Base-by-base conservation (phyloP, 768 basidiomycete species). In the Amanita jacksonii region DNA sequence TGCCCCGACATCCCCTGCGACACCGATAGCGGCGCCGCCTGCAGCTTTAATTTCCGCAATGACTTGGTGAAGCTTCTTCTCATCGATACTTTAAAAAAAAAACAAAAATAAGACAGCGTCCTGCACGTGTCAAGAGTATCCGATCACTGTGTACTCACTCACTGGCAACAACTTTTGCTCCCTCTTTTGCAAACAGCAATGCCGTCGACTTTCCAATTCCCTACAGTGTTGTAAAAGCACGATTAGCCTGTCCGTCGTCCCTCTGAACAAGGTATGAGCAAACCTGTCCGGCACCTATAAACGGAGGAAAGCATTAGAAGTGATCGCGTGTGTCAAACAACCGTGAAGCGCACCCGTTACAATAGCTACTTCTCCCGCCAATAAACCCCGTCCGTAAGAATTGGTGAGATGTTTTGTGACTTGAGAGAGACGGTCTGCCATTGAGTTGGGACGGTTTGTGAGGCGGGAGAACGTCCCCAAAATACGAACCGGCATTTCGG, bases 141-240 rank as follows among this genome's bases (percentile, higher is more conserved):
- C n/a, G n/a, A n/a, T n/a, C 27, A 22, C 27, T 12, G 3, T 10
- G n/a, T 12, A 62, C 72, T 45, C 52, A 88, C 81, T 91, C 88
- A 72, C 80, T 79, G 40, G 83, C 80, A 51, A 91, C 85, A 40
- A 91, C 79, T 57, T 84, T 90, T 12, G 88, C 87, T 13, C 88
- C 88, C 57, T 91, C 88, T 49, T 78, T 79, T 4, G 86, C 82
- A 53, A 88, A 90, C 32, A 86, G 68, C 24, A 89, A 63, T 1
- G 88, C 88, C 30, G 74, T 69, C 23, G 80, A 77, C 36, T 73
- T 73, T 3, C 88, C 88, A 46, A 91, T 91, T 50, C 87, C 88
- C 79, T 90, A 52, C n/a, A n/a, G n/a, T n/a, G n/a, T n/a, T n/a
- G n/a, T n/a, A 80, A 81, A 76, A 85, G 82, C 19, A 80, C 84